These are phyloP conservation scores for Coemansia biformis DNA, from an alignment of 192 early-diverging fungal genomes.

Conservation along the genomic window DNA sequence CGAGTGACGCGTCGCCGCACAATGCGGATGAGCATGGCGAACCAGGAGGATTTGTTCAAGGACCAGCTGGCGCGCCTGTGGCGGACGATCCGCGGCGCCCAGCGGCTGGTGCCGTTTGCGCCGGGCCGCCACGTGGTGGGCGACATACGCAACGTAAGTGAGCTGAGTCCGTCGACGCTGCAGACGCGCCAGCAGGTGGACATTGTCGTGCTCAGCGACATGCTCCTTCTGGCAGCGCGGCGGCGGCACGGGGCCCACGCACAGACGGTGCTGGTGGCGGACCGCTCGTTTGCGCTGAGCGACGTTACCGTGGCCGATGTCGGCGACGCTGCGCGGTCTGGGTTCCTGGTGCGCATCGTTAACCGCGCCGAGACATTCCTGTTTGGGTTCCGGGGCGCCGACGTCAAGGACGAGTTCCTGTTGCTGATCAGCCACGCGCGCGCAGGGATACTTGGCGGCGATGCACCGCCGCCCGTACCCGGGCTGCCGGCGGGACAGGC, in stretches of 20 bases:
- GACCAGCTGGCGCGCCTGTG: slow-evolving; percentile 49
- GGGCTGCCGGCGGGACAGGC: neutral
- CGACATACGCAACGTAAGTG: slow-evolving; percentile 65
- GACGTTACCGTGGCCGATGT: slow-evolving; percentile 82
- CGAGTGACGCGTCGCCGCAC: slow-evolving; percentile 38
- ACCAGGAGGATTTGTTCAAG: slow-evolving; percentile 51
- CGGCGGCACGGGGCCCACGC: slow-evolving; percentile 68
- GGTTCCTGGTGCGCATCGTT: slow-evolving; percentile 77
- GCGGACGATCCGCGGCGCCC: slow-evolving; percentile 44
- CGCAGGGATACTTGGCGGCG: slow-evolving; percentile 31
- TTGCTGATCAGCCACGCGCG: slow-evolving; percentile 46
- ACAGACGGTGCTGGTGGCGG: slow-evolving; percentile 70
- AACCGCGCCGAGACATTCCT: slow-evolving; percentile 78
- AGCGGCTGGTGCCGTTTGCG: slow-evolving; percentile 65
- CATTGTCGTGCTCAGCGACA: slow-evolving; percentile 79
- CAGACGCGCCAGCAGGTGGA: slow-evolving; percentile 73
- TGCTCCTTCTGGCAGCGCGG: slow-evolving; percentile 70
- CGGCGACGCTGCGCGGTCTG: slow-evolving; percentile 70
- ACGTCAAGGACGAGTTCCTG: slow-evolving; percentile 45
- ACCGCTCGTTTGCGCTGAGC: slow-evolving; percentile 70
- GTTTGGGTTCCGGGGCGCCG: slow-evolving; percentile 48
- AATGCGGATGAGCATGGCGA: slow-evolving; percentile 50
- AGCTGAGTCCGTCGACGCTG: slow-evolving; percentile 72
- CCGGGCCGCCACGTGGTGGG: slow-evolving; percentile 68
- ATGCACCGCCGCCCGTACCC: slow-evolving; percentile 17